These are phyloP conservation scores for Trichoderma polysporum DNA, from an alignment of 2,329 filamentous ascomycete species.

Conservation along the genomic window DNA sequence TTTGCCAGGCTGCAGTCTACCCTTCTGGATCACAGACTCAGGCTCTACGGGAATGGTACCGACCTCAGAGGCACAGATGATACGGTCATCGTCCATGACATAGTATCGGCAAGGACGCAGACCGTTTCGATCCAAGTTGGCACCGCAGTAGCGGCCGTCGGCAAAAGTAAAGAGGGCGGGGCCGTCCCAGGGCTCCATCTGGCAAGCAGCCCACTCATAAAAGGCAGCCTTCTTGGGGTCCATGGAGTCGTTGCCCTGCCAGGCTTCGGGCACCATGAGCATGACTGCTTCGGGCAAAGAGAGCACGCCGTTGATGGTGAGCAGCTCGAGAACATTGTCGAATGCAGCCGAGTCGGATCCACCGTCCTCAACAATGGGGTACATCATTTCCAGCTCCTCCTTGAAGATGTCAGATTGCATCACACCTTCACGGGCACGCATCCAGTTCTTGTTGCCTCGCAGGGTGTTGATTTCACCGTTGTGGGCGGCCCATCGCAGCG, in stretches of 20 bases:
- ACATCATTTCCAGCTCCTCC: conserved; percentile 85
- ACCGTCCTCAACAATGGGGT: conserved; percentile 94
- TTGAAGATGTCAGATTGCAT: conserved; percentile 92
- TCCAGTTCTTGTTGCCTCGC: conserved; percentile 99
- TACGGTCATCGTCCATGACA: conserved; percentile 92
- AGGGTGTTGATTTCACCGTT: conserved; percentile 99
- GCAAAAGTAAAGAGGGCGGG: conserved; percentile 96
- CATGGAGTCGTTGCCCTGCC: conserved; percentile 91
- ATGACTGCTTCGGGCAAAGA: conserved; percentile 95
- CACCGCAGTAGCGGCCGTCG: conserved; percentile 93
- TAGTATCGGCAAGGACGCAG: conserved; percentile 96
- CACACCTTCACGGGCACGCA: conserved; percentile 93
- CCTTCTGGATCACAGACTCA: conserved; percentile 87
- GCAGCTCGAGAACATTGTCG: conserved; percentile 90
- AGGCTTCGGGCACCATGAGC: conserved; percentile 97
- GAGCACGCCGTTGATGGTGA: conserved; percentile 93
- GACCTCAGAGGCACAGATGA: conserved; percentile 95
- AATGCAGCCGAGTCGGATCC: conserved; percentile 97
- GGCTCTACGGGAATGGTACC: conserved; percentile 91
- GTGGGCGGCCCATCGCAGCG: conserved; percentile 93
- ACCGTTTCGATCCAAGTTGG: conserved; percentile 94
- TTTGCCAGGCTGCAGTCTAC: conserved; percentile 86
- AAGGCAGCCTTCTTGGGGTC: conserved; percentile 94
- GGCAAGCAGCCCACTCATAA: conserved; percentile 97
- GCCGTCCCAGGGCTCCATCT: conserved; percentile 99